These are phyloP conservation scores for Claviceps sp. DNA, from an alignment of 2,329 filamentous ascomycete species.

Conservation along the genomic window DNA sequence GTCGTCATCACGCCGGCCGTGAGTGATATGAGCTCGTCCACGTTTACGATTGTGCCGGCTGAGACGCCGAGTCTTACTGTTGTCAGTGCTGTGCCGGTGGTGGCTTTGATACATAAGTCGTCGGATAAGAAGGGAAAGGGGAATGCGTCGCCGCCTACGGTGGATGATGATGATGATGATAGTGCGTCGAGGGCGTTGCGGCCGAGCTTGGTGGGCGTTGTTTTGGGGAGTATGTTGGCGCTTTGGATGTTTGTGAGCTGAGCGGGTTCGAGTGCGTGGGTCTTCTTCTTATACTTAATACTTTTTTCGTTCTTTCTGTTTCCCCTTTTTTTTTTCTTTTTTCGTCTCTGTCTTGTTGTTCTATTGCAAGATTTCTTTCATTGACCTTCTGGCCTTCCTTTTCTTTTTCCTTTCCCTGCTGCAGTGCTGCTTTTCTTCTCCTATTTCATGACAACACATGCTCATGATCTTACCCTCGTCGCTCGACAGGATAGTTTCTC, in stretches of 20 bases:
- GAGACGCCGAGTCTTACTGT: slow-evolving; percentile 2
- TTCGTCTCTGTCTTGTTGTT: not conserved
- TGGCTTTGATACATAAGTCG: slow-evolving; percentile 9
- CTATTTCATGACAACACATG: no score
- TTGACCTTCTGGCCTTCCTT: no score
- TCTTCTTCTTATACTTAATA: not conserved
- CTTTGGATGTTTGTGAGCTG: not conserved
- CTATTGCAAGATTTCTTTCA: not conserved
- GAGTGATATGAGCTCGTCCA: not conserved
- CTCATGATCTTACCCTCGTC: no score
- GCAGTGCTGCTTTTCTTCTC: no score
- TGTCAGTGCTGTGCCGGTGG: slow-evolving; percentile 5
- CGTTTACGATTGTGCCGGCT: not conserved
- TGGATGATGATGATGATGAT: not conserved
- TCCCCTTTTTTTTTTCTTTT: not conserved
- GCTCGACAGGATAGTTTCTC: no score
- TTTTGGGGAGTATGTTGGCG: not conserved
- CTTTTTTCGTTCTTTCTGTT: not conserved
- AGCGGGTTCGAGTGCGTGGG: not conserved
- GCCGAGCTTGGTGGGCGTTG: not conserved
- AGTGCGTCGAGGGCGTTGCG: not conserved
- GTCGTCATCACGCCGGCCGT: slow-evolving; percentile 1
- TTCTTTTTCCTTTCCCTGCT: no score
- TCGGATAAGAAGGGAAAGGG: slow-evolving; percentile 3
- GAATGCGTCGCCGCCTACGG: not conserved